These are phyloP conservation scores for Marsdenia floribunda DNA, from an alignment of 257 asterid species.

Conservation along the genomic window DNA sequence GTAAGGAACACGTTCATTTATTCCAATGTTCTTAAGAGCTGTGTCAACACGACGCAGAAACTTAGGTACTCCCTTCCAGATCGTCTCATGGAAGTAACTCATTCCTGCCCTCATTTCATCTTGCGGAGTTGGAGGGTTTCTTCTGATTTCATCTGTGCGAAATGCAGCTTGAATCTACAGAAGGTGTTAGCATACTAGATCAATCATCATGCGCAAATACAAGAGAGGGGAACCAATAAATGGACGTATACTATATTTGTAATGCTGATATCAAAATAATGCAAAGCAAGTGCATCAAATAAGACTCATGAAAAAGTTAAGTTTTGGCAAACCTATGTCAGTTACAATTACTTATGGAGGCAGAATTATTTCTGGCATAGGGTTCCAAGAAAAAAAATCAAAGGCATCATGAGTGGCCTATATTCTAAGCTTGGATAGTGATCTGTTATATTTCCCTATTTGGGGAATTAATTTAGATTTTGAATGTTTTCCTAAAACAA, in stretches of 20 bases:
- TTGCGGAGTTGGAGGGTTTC: slow-evolving; percentile 95
- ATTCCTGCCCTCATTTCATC: slow-evolving; percentile 99
- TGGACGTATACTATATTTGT: neutral
- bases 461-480: too few species aligned
- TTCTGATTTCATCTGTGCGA: slow-evolving; percentile 92
- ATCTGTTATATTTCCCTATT: too few species aligned
- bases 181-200: neutral
- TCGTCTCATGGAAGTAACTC: slow-evolving; percentile 96
- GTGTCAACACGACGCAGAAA: slow-evolving; percentile 89
- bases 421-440: too few species aligned
- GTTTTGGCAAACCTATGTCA: neutral
- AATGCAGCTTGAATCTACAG: slow-evolving; percentile 94
- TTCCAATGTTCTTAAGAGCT: slow-evolving; percentile 88
- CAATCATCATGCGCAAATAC: neutral
- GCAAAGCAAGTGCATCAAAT: neutral
- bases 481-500: too few species aligned
- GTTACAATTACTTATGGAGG: neutral
- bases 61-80: slow-evolving; percentile 95
- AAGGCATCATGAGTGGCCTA: too few species aligned
- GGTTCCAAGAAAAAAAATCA: neutral
- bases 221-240: neutral
- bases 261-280: slow-evolving; percentile 3
- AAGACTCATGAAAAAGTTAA: neutral
- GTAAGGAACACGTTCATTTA: slow-evolving; percentile 88
- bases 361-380: neutral